Conservation (phyloP, 2,329 filamentous ascomycete genomes). For the Hymenoscyphus fraxineus region DNA sequence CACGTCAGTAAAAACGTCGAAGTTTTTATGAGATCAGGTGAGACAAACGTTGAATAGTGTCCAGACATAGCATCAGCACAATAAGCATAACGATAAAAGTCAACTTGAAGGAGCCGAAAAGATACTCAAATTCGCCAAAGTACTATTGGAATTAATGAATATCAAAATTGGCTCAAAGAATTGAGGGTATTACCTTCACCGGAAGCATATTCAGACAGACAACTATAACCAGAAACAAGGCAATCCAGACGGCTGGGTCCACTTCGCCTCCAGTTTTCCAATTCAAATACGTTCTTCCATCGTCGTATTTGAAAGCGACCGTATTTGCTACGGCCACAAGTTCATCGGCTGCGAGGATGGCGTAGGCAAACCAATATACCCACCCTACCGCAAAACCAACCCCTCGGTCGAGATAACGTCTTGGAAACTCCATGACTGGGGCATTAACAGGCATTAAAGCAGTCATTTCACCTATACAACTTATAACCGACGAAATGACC, state of each 20-base stretch:
- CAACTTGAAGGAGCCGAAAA: constrained; percentile 39
- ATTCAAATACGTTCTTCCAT: constrained; percentile 35
- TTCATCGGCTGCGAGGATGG: constrained; percentile 37
- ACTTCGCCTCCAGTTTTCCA: constrained; percentile 36
- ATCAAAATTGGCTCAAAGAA: neutral
- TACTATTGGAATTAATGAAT: constrained; percentile 16
- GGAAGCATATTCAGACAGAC: constrained; percentile 38
- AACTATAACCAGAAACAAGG: constrained; percentile 37
- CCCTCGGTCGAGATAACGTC: constrained; percentile 37
- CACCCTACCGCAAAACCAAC: constrained; percentile 40
- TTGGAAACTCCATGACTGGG: constrained; percentile 39
- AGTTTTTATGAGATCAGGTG: neutral
- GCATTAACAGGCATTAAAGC: constrained; percentile 40
- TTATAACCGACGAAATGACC: constrained; percentile 42
- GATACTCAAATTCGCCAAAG: constrained; percentile 39
- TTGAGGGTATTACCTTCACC: constrained; percentile 34
- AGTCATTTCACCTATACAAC: constrained; percentile 41
- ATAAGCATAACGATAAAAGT: constrained; percentile 37
- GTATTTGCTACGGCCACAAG: constrained; percentile 37
- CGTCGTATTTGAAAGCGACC: constrained; percentile 38
- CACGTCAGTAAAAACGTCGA: neutral
- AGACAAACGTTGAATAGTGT: constrained; percentile 36
- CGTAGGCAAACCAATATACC: constrained; percentile 41
- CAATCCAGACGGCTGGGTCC: constrained; percentile 39
- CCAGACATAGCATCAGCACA: constrained; percentile 39